Evolutionary conservation across 768 basidiomycete genomes (phyloP), one percentile per base, ranked within the genome.

Genomic region (Podaxis pistillaris): DNA sequence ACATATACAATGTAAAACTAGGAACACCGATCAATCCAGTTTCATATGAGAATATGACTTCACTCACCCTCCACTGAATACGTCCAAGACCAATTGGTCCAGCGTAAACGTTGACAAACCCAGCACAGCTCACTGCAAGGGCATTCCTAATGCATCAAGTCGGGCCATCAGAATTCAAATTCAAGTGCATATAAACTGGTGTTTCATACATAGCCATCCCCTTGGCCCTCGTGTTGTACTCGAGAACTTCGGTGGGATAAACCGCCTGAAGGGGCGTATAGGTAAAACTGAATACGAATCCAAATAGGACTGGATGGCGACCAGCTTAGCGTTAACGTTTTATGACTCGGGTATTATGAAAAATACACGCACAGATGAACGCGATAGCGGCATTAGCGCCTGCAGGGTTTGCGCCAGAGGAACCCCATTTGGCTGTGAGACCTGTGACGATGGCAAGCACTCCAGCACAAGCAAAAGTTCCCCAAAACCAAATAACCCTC

Each of bases 191-290:
- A 19, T 11, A 1, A 52, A 36, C 30, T 30, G 17, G 4, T 12
- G 52, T 22, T 26, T 46, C 81, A 62, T 74, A 85, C 73, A 83
- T 68, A 3, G 84, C 84, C 78, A 88, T 84, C 62, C 86, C 86
- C 69, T 87, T 87, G 4, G 85, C 85, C 49, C 85, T 79, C 33
- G 83, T 81, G 46, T 82, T 85, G 56, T 81, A 84, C 58, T 81
- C 76, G 17, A 86, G 72, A 66, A 81, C 82, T 65, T 87, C 86
- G 19, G 80, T 79, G 3, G 85, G 83, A 63, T 85, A 84, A 5
- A 85, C 69, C 0, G 80, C 84, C 71, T 86, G 86, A 26, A 87
- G 77, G 9, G 85, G 85, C 4, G 85, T 84, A 68, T 86, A 86
- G 22, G 84, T 76, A 61, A 83, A 77, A 38, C 79, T 81, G 70